Base-by-base conservation (phyloP, 257 asterid species). In the Solanum commersonii region DNA sequence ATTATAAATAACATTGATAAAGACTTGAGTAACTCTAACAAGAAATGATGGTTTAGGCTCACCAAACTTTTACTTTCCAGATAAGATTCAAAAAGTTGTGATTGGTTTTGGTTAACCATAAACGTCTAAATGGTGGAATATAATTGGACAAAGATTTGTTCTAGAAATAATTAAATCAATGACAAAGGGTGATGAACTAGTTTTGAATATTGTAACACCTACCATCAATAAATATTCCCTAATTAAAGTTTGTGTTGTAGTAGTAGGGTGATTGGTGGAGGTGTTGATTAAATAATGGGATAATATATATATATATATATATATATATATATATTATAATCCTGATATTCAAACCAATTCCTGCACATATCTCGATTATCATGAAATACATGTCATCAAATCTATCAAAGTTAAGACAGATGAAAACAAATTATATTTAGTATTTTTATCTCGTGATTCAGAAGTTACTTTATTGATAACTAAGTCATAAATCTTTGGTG, bases 91-190 rank as follows among this genome's bases (percentile, higher is more conserved):
- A 79, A 42, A 79, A 16, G 27, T 44, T 42, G 67, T 79, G 27
- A 79, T 79, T 79, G 67, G 85, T 79, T 79, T 79, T 79, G 40
- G 85, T 79, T 79, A 27, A 27, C 85, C 67, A 44, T 79, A 79
- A 79, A 44, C 67, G 16, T 79, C 67, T 79, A 79, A 44, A 44
- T 79, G 67, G 67, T 79, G 85, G 40, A 9, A 25, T 79, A 27
- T 46, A 16, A 81, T 81, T 46, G 85, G 85, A 29, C 10, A 46
- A 78, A 81, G 14, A 27, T 8, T 44, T 79, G 67, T 46, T 16
- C 85, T 44, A 27, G 85, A 79, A 44, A 79, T 46, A 34, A 67
- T 79, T 27, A 81, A 81, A 79, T 46, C 67, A 79, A 79, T 27
- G 16, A 79, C 67, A 79, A 35, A 46, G 40, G 67, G 85, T 81